Evolutionary conservation across 305 asterid species (phyloP).

Genomic region (Solanum hybrid): DNA sequence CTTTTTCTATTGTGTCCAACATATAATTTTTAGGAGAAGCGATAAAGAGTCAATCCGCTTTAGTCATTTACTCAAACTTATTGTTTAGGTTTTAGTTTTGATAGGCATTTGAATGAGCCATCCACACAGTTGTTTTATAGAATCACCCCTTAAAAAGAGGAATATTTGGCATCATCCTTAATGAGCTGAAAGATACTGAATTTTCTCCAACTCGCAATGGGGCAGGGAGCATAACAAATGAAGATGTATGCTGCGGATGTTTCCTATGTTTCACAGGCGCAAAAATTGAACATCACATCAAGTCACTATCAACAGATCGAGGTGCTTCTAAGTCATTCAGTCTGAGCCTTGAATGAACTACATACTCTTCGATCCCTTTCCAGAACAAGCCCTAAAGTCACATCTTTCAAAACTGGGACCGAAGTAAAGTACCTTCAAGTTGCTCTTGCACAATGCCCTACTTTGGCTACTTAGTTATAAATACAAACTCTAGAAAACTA

Average conservation of each 20-base stretch:
- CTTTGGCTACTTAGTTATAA: neutral
- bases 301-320: neutral
- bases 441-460: neutral
- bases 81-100: neutral
- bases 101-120: neutral
- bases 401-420: neutral
- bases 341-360: neutral
- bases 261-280: neutral
- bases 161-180: neutral
- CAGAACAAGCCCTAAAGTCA: neutral
- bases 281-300: neutral
- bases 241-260: neutral
- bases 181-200: neutral
- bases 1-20: neutral
- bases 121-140: neutral
- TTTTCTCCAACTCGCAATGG: neutral
- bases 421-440: neutral
- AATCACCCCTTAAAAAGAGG: neutral
- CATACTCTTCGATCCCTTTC: neutral
- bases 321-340: neutral
- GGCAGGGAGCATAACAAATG: neutral
- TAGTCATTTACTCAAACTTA: neutral
- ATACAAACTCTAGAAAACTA: neutral
- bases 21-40: neutral
- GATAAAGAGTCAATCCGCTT: neutral